phyloP scores from a whole-genome alignment of 2,329 filamentous ascomycete genomes.

The Pseudocercospora fuligena region DNA sequence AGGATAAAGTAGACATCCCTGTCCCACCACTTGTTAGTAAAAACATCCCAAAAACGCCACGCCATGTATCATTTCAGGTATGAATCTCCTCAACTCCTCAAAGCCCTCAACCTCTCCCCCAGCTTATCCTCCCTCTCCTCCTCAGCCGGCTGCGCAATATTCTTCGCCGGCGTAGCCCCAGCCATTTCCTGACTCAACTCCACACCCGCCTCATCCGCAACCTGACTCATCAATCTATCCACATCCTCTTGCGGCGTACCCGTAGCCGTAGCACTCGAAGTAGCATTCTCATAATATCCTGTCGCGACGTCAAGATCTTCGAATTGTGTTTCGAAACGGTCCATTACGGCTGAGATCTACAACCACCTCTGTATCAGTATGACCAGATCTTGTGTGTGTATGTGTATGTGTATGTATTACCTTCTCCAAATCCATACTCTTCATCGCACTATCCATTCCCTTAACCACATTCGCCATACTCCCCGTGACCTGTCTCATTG shows the following conservation, averaged over 20 bases:
- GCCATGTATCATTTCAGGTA: neutral
- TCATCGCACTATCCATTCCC: conserved; percentile 67
- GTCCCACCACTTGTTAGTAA: neutral
- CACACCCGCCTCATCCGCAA: conserved; percentile 86
- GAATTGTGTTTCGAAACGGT: conserved; percentile 65
- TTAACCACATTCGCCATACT: conserved; percentile 67
- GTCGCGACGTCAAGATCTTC: conserved; percentile 58
- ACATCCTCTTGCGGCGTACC: conserved; percentile 82
- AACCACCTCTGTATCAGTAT: neutral
- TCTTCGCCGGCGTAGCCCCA: conserved; percentile 60
- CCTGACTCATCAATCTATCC: conserved; percentile 80
- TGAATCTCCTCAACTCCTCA: conserved; percentile 48
- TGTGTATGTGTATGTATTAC: too few relatives aligned
- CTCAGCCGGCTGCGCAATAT: conserved; percentile 61
- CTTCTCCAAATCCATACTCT: conserved; percentile 67
- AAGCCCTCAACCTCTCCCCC: conserved; percentile 60
- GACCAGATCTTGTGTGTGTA: too few relatives aligned
- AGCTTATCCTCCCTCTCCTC: conserved; percentile 80
- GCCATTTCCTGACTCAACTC: conserved; percentile 78
- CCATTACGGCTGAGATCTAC: conserved; percentile 70
- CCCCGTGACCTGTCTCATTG: conserved; percentile 64
- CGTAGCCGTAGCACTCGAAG: conserved; percentile 74
- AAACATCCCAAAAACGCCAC: neutral
- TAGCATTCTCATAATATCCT: conserved; percentile 84
- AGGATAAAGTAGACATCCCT: neutral